Conservation (phyloP, 2,329 filamentous ascomycete species). For the Lachnellula subtilissima region DNA sequence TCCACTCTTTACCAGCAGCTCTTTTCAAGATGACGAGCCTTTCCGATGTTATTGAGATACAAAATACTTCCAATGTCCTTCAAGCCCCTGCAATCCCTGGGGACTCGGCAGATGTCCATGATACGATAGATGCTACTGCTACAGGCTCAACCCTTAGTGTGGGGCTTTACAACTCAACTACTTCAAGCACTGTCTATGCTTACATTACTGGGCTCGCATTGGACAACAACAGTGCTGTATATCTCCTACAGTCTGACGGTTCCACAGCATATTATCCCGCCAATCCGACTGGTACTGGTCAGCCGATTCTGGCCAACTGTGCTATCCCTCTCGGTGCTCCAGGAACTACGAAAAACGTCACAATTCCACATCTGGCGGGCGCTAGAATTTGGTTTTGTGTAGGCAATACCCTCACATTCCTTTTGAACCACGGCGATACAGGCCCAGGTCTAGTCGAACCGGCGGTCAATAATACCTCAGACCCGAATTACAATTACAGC, state of each 20-base stretch:
- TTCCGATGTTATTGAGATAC: background rate
- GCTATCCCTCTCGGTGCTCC: constrained; percentile 61
- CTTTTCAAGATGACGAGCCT: background rate
- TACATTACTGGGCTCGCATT: constrained; percentile 66
- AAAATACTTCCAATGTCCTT: background rate
- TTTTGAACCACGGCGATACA: constrained; percentile 61
- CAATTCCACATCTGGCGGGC: constrained; percentile 65
- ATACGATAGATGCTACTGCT: background rate
- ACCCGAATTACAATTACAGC: constrained; percentile 54
- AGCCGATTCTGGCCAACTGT: constrained; percentile 51
- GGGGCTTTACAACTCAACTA: constrained; percentile 28
- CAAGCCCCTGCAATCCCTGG: background rate
- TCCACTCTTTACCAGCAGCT: background rate
- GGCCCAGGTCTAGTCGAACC: constrained; percentile 68
- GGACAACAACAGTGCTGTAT: constrained; percentile 54
- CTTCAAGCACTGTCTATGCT: constrained; percentile 56
- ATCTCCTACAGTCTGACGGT: constrained; percentile 63
- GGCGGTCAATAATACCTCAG: constrained; percentile 60
- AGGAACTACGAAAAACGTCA: constrained; percentile 54
- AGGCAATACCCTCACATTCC: constrained; percentile 57
- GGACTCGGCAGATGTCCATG: too few relatives aligned
- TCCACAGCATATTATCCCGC: constrained; percentile 59
- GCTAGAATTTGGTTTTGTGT: constrained; percentile 68
- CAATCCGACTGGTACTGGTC: constrained; percentile 48
- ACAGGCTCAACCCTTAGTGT: background rate